Percentiles rank a stretch among this genome's conserved stretches.
Evolutionary conservation across 2,329 filamentous ascomycete species (phyloP).

Genomic region (Phyllosticta citrichinensis): DNA sequence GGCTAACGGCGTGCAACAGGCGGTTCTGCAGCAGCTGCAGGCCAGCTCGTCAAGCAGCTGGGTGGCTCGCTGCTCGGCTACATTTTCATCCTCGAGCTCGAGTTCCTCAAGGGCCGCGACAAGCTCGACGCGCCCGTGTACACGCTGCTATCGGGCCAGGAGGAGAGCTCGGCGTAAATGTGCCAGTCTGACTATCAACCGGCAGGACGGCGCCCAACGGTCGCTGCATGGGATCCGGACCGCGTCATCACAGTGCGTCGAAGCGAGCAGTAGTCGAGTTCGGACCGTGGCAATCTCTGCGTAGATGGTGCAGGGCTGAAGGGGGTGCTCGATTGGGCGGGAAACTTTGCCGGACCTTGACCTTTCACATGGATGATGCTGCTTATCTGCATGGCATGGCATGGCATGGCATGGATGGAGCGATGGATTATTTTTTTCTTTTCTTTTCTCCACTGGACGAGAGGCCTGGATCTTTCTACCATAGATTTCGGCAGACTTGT

Average conservation of each 20-base stretch:
- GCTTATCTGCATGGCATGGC: not conserved
- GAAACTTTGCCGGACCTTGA: constrained; percentile 7
- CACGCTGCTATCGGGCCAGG: constrained; percentile 66
- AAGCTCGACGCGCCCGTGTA: constrained; percentile 78
- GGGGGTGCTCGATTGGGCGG: not conserved
- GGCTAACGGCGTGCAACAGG: constrained; percentile 41
- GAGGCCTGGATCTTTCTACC: not conserved
- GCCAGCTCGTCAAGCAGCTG: constrained; percentile 73
- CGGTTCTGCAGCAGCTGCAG: constrained; percentile 82
- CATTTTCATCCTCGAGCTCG: constrained; percentile 91
- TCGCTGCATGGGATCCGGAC: constrained; percentile 7
- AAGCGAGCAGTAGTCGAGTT: not conserved
- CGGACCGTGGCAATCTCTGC: constrained; percentile 4
- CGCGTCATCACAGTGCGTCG: constrained; percentile 2
- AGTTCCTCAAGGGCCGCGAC: constrained; percentile 82
- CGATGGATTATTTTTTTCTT: not conserved
- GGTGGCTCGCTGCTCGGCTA: constrained; percentile 81
- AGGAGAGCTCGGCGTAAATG: constrained; percentile 21
- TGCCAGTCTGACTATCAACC: constrained; percentile 14
- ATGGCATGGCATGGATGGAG: not conserved
- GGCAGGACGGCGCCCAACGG: constrained; percentile 13
- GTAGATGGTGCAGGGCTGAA: constrained; percentile 6
- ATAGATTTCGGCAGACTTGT: not conserved
- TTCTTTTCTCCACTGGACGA: not conserved
- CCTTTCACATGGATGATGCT: not conserved